Evolutionary conservation across 768 basidiomycete genomes (phyloP).

Genomic region (Suillus variegatus): DNA sequence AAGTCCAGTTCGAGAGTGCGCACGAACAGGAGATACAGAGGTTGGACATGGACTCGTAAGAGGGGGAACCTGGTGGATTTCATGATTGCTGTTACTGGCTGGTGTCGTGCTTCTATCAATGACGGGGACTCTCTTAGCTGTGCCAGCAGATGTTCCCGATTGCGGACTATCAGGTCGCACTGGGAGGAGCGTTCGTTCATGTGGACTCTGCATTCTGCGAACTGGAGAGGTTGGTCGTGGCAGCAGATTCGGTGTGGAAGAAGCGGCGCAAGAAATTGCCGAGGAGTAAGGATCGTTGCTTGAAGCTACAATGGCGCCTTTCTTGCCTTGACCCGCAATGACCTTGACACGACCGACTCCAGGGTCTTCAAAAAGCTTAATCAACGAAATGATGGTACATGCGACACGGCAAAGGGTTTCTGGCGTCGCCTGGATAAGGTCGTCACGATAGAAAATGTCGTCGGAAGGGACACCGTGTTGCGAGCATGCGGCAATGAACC

Average conservation of each 20-base stretch:
- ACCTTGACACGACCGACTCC: slow-evolving; percentile 46
- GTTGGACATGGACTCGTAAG: slow-evolving; percentile 35
- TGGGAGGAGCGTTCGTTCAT: slow-evolving; percentile 47
- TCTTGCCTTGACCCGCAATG: slow-evolving; percentile 43
- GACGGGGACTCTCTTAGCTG: slow-evolving; percentile 29
- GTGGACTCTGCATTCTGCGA: slow-evolving; percentile 53
- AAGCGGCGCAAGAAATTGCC: slow-evolving; percentile 43
- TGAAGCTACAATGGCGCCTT: slow-evolving; percentile 22
- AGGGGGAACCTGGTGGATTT: slow-evolving; percentile 40
- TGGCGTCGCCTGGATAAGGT: slow-evolving; percentile 60
- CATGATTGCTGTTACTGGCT: slow-evolving; percentile 25
- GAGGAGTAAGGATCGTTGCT: slow-evolving; percentile 40
- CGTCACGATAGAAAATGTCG: slow-evolving; percentile 68
- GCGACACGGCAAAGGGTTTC: slow-evolving; percentile 75
- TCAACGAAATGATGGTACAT: slow-evolving; percentile 66
- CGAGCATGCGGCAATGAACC: slow-evolving; percentile 76
- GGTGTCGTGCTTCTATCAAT: slow-evolving; percentile 14
- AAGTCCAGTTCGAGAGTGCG: slow-evolving; percentile 30
- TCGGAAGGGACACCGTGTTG: slow-evolving; percentile 62
- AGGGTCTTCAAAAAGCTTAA: slow-evolving; percentile 60
- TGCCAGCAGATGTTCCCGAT: slow-evolving; percentile 39
- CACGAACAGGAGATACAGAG: slow-evolving; percentile 56
- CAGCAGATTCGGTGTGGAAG: slow-evolving; percentile 64
- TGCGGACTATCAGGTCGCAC: slow-evolving; percentile 60
- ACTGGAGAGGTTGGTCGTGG: slow-evolving; percentile 38